Evolutionary conservation across 352 stramenopile species (phyloP).

Genomic region (Phytophthora vignae): DNA sequence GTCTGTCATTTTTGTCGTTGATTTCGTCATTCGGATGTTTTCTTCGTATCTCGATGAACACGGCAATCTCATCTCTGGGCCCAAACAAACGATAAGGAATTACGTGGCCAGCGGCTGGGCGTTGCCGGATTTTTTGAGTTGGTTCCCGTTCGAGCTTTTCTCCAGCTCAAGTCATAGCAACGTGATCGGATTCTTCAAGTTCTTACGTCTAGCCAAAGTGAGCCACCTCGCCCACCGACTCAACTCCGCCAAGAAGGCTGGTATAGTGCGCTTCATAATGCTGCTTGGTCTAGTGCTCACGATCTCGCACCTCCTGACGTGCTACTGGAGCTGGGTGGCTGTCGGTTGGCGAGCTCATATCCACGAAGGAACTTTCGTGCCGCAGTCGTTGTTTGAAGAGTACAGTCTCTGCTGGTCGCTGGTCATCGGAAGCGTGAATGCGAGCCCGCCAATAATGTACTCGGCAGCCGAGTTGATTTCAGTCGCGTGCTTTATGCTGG

Average conservation of each 20-base stretch:
- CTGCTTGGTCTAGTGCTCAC: conserved; percentile 56
- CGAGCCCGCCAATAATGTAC: conserved; percentile 59
- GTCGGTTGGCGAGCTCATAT: conserved; percentile 44
- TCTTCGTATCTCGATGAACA: conserved; percentile 54
- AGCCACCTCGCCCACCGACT: conserved; percentile 55
- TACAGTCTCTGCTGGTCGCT: conserved; percentile 61
- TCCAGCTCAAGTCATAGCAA: conserved; percentile 28
- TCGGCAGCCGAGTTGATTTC: conserved; percentile 50
- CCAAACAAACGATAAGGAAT: conserved; percentile 40
- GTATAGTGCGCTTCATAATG: conserved; percentile 50
- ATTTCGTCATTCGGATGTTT: conserved; percentile 59
- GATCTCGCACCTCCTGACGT: conserved; percentile 53
- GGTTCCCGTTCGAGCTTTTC: conserved; percentile 65
- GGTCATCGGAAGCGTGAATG: conserved; percentile 63
- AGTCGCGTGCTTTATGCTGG: conserved; percentile 65
- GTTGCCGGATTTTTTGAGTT: conserved; percentile 61
- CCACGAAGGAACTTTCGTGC: conserved; percentile 27
- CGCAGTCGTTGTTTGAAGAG: conserved; percentile 26
- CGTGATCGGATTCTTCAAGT: conserved; percentile 58
- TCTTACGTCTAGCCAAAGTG: conserved; percentile 66
- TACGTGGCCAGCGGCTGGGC: conserved; percentile 61
- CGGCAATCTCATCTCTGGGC: conserved; percentile 51
- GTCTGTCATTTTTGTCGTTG: conserved; percentile 44
- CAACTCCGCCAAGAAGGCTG: conserved; percentile 63
- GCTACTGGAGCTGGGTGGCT: conserved; percentile 65